phyloP scores from a whole-genome alignment of 768 basidiomycete genomes.

The Neoboletus subvelutipes region DNA sequence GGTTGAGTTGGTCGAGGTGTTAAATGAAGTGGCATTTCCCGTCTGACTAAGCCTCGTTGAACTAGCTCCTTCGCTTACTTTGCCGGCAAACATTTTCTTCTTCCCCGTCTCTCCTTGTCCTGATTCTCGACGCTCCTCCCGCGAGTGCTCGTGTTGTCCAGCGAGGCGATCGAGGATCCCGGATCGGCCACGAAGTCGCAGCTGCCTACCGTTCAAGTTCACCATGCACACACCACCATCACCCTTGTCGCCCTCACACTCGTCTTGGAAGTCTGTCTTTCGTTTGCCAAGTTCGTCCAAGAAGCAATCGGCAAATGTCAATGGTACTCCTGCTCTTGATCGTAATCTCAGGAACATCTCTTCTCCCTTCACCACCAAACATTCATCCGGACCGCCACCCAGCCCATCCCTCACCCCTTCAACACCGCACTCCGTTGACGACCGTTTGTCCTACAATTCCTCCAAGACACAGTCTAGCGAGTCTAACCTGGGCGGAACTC shows the following conservation, averaged over 20 bases:
- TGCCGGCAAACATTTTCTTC: slow-evolving; percentile 22
- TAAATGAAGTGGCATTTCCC: slow-evolving; percentile 26
- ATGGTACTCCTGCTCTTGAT: slow-evolving; percentile 49
- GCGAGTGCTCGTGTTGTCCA: slow-evolving; percentile 4
- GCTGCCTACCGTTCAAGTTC: background rate
- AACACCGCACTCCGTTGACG: slow-evolving; percentile 53
- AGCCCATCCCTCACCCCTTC: slow-evolving; percentile 53
- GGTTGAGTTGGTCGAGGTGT: too few relatives aligned
- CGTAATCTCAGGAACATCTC: slow-evolving; percentile 34
- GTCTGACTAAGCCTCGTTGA: slow-evolving; percentile 30
- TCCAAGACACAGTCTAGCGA: slow-evolving; percentile 76
- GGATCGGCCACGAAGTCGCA: slow-evolving; percentile 26
- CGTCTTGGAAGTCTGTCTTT: slow-evolving; percentile 72
- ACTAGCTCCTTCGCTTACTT: slow-evolving; percentile 11
- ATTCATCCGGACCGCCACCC: slow-evolving; percentile 35
- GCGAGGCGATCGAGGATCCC: slow-evolving; percentile 21
- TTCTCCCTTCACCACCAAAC: slow-evolving; percentile 26
- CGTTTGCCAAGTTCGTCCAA: slow-evolving; percentile 67
- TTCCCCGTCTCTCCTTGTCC: slow-evolving; percentile 1
- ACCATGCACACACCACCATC: slow-evolving; percentile 29
- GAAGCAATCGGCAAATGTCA: slow-evolving; percentile 43
- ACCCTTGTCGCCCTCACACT: slow-evolving; percentile 27
- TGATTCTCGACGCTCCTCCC: slow-evolving; percentile 10
- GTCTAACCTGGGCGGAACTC: slow-evolving; percentile 46
- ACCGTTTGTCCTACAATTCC: slow-evolving; percentile 76